Base-by-base conservation (phyloP, 2,329 filamentous ascomycete genomes). In the Niveomyces coronatus region DNA sequence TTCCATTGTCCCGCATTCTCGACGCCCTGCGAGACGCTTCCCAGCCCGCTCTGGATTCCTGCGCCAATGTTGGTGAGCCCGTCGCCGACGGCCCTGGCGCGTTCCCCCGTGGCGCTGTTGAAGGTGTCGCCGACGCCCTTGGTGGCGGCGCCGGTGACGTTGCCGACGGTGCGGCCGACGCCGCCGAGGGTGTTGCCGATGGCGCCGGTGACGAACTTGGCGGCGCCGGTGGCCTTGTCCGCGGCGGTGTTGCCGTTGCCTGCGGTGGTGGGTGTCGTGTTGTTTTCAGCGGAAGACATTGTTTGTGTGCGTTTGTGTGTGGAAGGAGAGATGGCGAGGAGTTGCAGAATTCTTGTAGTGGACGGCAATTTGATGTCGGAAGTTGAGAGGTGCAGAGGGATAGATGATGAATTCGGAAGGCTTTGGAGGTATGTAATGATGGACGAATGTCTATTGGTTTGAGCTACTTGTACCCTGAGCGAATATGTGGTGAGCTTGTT, bases 1-100 rank as follows among this genome's bases (percentile, higher is more conserved):
- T 70, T 71, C 71, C 71, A 75, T 51, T 76, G 56, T 3, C 74
- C 74, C 9, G 73, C 73, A 48, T 75, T 60, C 56, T 77, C 72
- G 6, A 71, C 65, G 0, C 73, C 71, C 55, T 70, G 65, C 11
- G 67, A 65, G 3, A 76, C 61, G 32, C 55, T 58, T 30, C 61
- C 58, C 26, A 64, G 54, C 2, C 70, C 75, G 31, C 63, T 60
- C 56, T 76, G 63, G 3, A 79, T 46, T 1, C 73, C 73, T 2
- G 62, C 67, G 5, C 71, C 71, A 7, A 74, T 49, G 45, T 64
- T 70, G 7, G 65, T 62, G 10, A 79, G 40, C 3, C 64, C 72
- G 47, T 79, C 68, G 7, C 74, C 74, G 2, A 79, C 49, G 2
- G 72, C 70, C 40, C 63, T 65, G 13, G 70, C 73, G 9, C 63